Evolutionary conservation across 495 filamentous ascomycete species (phyloP), one percentile per base, ranked within the genome.

Genomic region (Corynascus novoguineensis): DNA sequence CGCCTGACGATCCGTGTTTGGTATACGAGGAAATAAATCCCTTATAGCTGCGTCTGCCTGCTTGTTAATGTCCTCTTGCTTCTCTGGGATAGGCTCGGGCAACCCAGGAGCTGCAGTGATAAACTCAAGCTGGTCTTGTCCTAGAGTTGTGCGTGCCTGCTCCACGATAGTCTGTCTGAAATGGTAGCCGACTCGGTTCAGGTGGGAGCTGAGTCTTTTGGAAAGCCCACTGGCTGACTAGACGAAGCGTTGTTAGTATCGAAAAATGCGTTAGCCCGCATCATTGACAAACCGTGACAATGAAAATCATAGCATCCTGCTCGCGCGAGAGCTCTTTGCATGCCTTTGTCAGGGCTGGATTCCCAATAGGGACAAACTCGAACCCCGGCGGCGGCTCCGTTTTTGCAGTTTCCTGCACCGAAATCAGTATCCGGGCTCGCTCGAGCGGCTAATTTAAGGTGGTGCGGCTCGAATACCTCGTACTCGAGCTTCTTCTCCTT

Each of bases 21-120:
- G 91, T 58, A 97, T 92, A 50, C 88, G 84, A 1, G 91, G 91
- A 65, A 95, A 96, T 10, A 95, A 73, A 62, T 97, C 91, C 55
- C 76, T 79, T 28, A 97, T 81, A 0, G 87, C 84, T 22, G 81
- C 82, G 66, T 85, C 77, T 55, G 89, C 87, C 67, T 91, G 85
- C 29, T 77, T 80, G 61, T 88, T 84, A 57, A 90, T 84, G 35
- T 83, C 83, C 17, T 76, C 75, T 65, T 88, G 88, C 17, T 67
- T 70, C 45, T 75, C 70, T 1, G 79, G 80, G 49, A 82, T 79
- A 9, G 78, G 76, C 60, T 81, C 79, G 3, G 77, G 76, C 19
- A 55, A 54, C 42, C 67, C 68, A 10, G 61, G 58, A 27, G 61
- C 49, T 41, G 61, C 21, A 21, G 60, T 25, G 55, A 51, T 14